These are phyloP conservation scores for Kappamyces sp. DNA, from an alignment of 192 early-diverging fungal species.

Conservation along the genomic window DNA sequence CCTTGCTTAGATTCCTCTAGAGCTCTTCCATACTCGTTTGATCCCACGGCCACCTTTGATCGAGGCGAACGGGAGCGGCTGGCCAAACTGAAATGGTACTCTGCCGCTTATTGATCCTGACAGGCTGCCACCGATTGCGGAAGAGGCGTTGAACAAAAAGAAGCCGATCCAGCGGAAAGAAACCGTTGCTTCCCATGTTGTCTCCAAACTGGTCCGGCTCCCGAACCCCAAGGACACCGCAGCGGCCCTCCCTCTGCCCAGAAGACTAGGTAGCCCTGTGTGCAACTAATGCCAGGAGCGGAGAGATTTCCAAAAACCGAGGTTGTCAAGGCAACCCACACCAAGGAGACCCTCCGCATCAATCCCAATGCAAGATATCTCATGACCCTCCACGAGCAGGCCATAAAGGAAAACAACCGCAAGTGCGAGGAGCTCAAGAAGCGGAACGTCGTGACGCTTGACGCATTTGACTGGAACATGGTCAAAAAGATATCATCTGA, in stretches of 20 bases:
- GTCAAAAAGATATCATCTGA: slow-evolving; percentile 12
- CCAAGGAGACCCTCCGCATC: neutral
- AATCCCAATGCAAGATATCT: slow-evolving; percentile 10
- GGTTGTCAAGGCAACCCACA: neutral
- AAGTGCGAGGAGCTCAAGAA: neutral
- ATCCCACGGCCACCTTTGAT: slow-evolving; percentile 7
- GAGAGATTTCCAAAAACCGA: slow-evolving; percentile 11
- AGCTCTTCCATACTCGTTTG: neutral
- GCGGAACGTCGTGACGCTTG: neutral
- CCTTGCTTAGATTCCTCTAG: too few relatives aligned
- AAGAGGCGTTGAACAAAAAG: neutral
- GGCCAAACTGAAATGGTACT: slow-evolving; percentile 7
- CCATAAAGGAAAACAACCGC: neutral
- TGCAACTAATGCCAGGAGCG: neutral
- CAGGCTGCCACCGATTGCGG: slow-evolving; percentile 10
- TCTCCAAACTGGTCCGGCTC: too few relatives aligned
- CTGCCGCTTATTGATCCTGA: neutral
- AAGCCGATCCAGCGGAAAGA: too few relatives aligned
- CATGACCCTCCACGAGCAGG: slow-evolving; percentile 11
- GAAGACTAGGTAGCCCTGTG: too few relatives aligned
- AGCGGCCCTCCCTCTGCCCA: too few relatives aligned
- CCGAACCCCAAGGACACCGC: too few relatives aligned
- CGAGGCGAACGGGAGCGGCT: slow-evolving; percentile 6
- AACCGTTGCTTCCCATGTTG: too few relatives aligned
- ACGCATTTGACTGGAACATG: slow-evolving; percentile 9